Conservation (phyloP, 768 basidiomycete species). For the Termitomyces titanicus region DNA sequence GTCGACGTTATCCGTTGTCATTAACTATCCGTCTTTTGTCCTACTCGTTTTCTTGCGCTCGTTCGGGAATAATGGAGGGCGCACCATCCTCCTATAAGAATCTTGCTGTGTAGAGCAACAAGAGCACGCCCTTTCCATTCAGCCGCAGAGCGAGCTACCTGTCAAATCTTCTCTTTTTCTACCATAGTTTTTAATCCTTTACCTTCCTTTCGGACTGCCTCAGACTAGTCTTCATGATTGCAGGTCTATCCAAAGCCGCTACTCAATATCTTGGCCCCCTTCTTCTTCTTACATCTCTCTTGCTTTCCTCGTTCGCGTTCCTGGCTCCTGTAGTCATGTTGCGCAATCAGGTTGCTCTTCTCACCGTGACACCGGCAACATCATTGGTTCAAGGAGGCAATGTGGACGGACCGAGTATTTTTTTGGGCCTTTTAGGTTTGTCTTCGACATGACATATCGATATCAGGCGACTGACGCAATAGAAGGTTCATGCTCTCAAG, state of each 20-base stretch:
- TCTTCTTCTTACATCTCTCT: constrained; percentile 58
- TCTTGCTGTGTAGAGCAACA: not conserved
- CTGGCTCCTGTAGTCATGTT: constrained; percentile 64
- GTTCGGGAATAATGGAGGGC: constrained; percentile 7
- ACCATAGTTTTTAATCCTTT: not conserved
- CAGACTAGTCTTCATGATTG: constrained; percentile 49
- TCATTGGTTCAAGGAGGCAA: constrained; percentile 24
- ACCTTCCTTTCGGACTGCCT: not conserved
- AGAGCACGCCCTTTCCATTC: constrained; percentile 12
- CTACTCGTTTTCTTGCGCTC: not conserved
- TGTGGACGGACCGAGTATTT: constrained; percentile 67
- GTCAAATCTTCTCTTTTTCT: constrained; percentile 8
- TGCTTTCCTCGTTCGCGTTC: constrained; percentile 65
- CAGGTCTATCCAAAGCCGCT: constrained; percentile 63
- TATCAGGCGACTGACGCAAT: constrained; percentile 1
- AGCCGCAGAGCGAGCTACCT: constrained; percentile 27
- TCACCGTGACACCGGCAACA: constrained; percentile 59
- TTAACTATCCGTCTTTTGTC: not conserved
- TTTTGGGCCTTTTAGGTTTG: constrained; percentile 66
- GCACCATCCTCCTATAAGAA: constrained; percentile 4
- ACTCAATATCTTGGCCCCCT: constrained; percentile 67
- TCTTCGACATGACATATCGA: not conserved
- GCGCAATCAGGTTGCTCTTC: constrained; percentile 57
- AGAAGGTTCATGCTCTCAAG: constrained; percentile 65
- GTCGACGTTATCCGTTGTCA: not conserved